phyloP scores from a whole-genome alignment of 1,139 yeast genomes.

The Debaryomyces sp. region DNA sequence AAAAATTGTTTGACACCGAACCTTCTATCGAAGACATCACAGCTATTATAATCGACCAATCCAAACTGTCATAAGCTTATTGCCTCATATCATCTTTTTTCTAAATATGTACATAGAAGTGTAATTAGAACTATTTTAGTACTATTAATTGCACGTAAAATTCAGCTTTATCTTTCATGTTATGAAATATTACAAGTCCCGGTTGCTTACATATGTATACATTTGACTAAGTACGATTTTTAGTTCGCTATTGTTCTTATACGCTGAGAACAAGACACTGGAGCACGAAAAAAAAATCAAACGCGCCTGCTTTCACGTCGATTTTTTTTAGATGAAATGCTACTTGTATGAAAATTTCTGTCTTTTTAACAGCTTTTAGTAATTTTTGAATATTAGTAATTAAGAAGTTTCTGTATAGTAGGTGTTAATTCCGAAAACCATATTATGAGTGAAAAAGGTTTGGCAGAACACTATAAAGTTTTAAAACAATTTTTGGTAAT shows the following conservation, averaged over 20 bases:
- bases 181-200: background rate
- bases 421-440: constrained; percentile 1
- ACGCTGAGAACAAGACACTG: background rate
- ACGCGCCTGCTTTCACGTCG: constrained; percentile 4
- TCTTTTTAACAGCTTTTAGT: background rate
- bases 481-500: constrained; percentile 55
- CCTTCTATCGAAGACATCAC: constrained; percentile 16
- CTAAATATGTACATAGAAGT: constrained; percentile 12
- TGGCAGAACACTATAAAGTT: constrained; percentile 51
- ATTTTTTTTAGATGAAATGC: background rate
- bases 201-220: background rate
- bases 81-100: background rate
- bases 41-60: constrained; percentile 10
- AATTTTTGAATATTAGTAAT: background rate
- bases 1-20: constrained; percentile 33
- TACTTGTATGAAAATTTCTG: background rate
- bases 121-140: constrained; percentile 1
- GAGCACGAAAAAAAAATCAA: background rate
- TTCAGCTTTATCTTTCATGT: background rate
- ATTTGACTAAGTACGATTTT: background rate
- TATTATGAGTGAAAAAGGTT: constrained; percentile 37
- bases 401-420: background rate
- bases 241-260: background rate
- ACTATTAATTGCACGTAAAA: background rate
- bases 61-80: constrained; percentile 4